Evolutionary conservation across 371 early-diverging fungal genomes (phyloP).

Genomic region (Haplosporangium sp.): DNA sequence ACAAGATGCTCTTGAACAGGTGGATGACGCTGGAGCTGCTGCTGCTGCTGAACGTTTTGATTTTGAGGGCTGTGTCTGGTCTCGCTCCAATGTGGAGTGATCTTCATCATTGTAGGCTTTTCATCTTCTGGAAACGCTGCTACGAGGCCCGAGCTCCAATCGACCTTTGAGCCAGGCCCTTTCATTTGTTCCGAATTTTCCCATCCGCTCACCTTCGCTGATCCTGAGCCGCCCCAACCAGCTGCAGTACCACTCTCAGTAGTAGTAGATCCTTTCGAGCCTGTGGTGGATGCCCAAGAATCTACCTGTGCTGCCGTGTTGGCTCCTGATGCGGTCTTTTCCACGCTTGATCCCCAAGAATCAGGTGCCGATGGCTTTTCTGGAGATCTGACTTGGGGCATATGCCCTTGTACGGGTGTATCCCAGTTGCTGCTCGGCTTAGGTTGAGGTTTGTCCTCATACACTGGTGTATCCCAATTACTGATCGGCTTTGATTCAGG

Average conservation of each 20-base stretch:
- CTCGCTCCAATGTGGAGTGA: conserved; percentile 7
- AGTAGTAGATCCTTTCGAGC: too few relatives aligned
- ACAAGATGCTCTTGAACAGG: neutral
- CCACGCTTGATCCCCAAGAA: too few relatives aligned
- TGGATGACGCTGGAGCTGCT: neutral
- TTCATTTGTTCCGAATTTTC: neutral
- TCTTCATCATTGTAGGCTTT: conserved; percentile 24
- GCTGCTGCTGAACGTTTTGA: neutral
- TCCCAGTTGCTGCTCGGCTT: neutral
- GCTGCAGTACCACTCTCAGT: neutral
- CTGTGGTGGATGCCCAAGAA: too few relatives aligned
- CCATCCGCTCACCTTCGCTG: conserved; percentile 13
- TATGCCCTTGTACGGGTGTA: too few relatives aligned
- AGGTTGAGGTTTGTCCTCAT: neutral
- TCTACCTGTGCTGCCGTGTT: too few relatives aligned
- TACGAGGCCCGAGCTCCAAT: conserved; percentile 37
- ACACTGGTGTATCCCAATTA: too few relatives aligned
- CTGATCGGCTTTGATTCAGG: too few relatives aligned
- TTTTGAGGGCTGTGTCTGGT: neutral
- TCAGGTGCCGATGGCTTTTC: too few relatives aligned
- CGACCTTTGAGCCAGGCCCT: conserved; percentile 18
- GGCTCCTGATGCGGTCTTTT: too few relatives aligned
- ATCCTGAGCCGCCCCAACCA: neutral
- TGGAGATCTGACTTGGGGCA: too few relatives aligned
- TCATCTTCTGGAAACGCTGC: conserved; percentile 31